Conservation (phyloP, 495 filamentous ascomycete species). For the Oidiodendron maius region DNA sequence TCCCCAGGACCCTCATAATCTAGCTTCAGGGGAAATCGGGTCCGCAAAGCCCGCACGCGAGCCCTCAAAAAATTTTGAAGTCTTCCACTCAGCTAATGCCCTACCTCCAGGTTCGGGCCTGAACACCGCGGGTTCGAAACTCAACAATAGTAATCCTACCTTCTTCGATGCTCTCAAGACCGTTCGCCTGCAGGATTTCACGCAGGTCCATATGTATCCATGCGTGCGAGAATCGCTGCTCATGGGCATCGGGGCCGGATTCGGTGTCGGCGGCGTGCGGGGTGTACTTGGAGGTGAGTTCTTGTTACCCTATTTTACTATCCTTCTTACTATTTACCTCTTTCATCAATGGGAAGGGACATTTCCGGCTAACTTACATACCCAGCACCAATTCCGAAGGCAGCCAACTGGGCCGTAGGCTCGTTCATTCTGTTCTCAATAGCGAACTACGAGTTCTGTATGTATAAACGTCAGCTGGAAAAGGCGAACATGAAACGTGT, state of each 20-base stretch:
- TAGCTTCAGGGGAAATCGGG: slow-evolving; percentile 30
- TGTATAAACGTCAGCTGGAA: slow-evolving; percentile 62
- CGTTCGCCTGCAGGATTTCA: slow-evolving; percentile 63
- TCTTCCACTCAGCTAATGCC: slow-evolving; percentile 29
- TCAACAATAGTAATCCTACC: slow-evolving; percentile 36
- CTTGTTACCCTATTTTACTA: not conserved
- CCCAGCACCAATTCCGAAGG: slow-evolving; percentile 42
- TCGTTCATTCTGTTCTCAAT: slow-evolving; percentile 58
- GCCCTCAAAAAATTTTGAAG: slow-evolving; percentile 28
- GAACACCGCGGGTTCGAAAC: slow-evolving; percentile 39
- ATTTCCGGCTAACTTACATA: not conserved
- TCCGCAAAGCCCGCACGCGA: slow-evolving; percentile 25
- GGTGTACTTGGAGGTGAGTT: slow-evolving; percentile 68
- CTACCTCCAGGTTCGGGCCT: slow-evolving; percentile 22
- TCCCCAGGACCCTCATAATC: slow-evolving; percentile 21
- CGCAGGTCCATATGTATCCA: slow-evolving; percentile 69
- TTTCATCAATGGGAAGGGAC: not conserved
- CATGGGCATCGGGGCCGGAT: slow-evolving; percentile 73
- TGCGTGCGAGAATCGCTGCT: slow-evolving; percentile 80
- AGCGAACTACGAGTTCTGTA: slow-evolving; percentile 74
- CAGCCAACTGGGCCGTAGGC: slow-evolving; percentile 83
- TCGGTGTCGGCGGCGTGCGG: slow-evolving; percentile 64
- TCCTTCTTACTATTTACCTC: not conserved
- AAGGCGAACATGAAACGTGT: slow-evolving; percentile 71
- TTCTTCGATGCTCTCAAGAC: slow-evolving; percentile 60